Conservation (phyloP, 331 rosid genomes). For the Prunus yedoensis region DNA sequence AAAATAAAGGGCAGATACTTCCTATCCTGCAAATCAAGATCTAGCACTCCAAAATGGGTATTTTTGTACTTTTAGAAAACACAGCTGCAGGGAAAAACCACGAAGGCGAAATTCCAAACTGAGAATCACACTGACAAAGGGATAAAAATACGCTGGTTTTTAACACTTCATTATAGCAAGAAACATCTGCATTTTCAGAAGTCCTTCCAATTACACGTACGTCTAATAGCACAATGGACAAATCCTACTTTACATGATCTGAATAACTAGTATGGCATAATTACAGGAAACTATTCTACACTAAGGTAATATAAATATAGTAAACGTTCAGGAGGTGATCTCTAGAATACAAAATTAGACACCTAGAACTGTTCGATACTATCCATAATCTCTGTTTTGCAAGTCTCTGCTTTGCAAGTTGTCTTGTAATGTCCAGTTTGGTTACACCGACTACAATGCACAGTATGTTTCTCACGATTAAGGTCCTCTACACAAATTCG, state of each 20-base stretch:
- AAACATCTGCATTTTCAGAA: conserved; percentile 4
- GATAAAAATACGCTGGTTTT: not conserved
- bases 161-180: conserved; percentile 1
- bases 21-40: too few species aligned
- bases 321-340: conserved; percentile 14
- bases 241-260: conserved; percentile 36
- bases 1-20: too few species aligned
- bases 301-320: conserved; percentile 2
- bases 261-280: conserved; percentile 28
- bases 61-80: too few species aligned
- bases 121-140: not conserved
- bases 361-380: conserved; percentile 69
- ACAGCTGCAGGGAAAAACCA: too few species aligned
- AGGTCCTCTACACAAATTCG: conserved; percentile 70
- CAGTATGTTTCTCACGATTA: conserved; percentile 85
- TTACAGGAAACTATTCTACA: conserved; percentile 27
- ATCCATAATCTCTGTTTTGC: conserved; percentile 63
- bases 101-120: not conserved
- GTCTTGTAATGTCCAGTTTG: conserved; percentile 96
- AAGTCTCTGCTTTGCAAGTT: conserved; percentile 87
- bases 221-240: conserved; percentile 21
- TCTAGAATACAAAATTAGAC: conserved; percentile 36
- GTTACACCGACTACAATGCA: conserved; percentile 88
- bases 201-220: conserved; percentile 19
- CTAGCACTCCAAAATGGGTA: too few species aligned